Conservation (phyloP, 1,139 yeast species). For the Zygosaccharomyces sapae region DNA sequence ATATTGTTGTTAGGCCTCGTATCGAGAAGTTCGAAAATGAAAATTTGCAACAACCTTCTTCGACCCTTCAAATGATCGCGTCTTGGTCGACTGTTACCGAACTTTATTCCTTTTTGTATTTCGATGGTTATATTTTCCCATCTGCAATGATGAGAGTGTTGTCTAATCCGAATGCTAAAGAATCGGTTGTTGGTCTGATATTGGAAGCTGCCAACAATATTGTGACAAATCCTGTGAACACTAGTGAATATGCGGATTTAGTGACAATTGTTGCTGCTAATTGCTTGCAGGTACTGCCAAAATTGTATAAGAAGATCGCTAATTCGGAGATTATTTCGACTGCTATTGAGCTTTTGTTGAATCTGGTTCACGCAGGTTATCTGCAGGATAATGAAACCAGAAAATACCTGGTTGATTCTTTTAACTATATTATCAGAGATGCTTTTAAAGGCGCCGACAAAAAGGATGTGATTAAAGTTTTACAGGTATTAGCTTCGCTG, state of each 20-base stretch:
- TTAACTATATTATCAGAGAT: slow-evolving; percentile 60
- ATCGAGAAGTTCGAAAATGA: slow-evolving; percentile 64
- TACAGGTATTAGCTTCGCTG: slow-evolving; percentile 54
- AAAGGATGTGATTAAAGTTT: slow-evolving; percentile 54
- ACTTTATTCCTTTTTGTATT: slow-evolving; percentile 50
- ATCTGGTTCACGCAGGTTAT: slow-evolving; percentile 56
- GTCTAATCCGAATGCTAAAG: slow-evolving; percentile 57
- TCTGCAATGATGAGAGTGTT: slow-evolving; percentile 54
- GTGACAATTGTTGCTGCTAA: slow-evolving; percentile 56
- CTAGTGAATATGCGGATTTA: slow-evolving; percentile 47
- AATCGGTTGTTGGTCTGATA: slow-evolving; percentile 54
- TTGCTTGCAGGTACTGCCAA: slow-evolving; percentile 50
- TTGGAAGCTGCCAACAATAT: slow-evolving; percentile 54
- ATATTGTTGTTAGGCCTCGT: slow-evolving; percentile 59
- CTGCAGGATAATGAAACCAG: slow-evolving; percentile 57
- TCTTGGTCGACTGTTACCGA: slow-evolving; percentile 55
- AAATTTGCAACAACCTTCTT: slow-evolving; percentile 78
- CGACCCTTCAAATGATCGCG: slow-evolving; percentile 64
- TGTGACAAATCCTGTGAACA: slow-evolving; percentile 40
- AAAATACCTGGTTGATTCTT: slow-evolving; percentile 51
- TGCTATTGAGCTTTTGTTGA: slow-evolving; percentile 51
- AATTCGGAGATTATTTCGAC: slow-evolving; percentile 50
- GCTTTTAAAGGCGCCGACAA: slow-evolving; percentile 53
- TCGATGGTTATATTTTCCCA: slow-evolving; percentile 54
- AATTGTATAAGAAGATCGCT: slow-evolving; percentile 42